Base-by-base conservation (phyloP, 225 moss, liverwort and hornwort species). In the Takakia lepidozioides region DNA sequence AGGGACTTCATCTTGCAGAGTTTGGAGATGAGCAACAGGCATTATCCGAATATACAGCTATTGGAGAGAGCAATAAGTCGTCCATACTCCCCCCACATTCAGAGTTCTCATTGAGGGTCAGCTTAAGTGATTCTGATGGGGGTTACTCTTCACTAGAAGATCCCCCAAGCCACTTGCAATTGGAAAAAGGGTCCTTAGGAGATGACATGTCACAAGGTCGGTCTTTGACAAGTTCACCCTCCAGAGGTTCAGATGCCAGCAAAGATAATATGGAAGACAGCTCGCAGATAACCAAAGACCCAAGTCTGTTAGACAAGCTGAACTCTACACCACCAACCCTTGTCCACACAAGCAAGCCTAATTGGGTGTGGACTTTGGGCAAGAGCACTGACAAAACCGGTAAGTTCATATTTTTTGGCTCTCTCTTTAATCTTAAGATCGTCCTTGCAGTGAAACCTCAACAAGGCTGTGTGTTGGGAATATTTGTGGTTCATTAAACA, bases 311-410 rank as follows among this genome's bases (percentile, higher is more conserved):
- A 34, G 46, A 62, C 19, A 80, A 67, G 50, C 43, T 38, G 6
- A 70, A 66, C 59, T 22, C 54, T 25, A 46, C 54, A 48, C 22
- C 18, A 28, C 52, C 52, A 46, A 54, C 66, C 0, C 25, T 51
- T 16, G 19, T 37, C 16, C 51, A 51, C 41, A 14, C 66, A 29
- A 60, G 74, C 18, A 67, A 62, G 41, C 64, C 75, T 20, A 80
- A 57, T 44, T 80, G 74, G 74, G 45, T 80, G 43, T 80, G 80
- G 80, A 80, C 46, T 67, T 46, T 74, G 0, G 75, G 71, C 4
- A 61, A 66, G 62, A 66, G 19, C 45, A 71, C 52, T 39, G 80
- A 67, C 24, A 70, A 65, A 49, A 39, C 59, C 18, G 47, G 52
- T 52, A 24, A 37, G 52, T 52, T n/a, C n/a, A n/a, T n/a, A n/a